Evolutionary conservation across 208 protist species (phyloP).

Genomic region (Trypanosoma scelopori): DNA sequence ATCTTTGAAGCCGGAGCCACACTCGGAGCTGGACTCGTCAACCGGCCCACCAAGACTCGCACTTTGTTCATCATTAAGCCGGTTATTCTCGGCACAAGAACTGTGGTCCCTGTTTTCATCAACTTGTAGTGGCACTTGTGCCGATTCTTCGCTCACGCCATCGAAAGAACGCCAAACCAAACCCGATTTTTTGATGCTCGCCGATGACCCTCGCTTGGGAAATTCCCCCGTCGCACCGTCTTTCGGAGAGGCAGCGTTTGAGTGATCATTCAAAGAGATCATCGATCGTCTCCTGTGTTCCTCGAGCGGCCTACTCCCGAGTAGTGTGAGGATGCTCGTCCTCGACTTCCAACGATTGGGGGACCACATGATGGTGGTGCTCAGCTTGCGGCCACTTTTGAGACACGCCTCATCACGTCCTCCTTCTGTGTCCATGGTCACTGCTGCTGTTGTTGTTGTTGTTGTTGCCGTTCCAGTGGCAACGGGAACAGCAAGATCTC

Average conservation of each 20-base stretch:
- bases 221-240: neutral
- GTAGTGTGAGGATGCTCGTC: slow-evolving; percentile 6
- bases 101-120: no score
- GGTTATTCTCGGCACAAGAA: no score
- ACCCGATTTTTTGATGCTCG: neutral
- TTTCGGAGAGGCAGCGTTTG: no score
- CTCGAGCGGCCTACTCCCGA: neutral
- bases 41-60: no score
- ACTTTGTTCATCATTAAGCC: no score
- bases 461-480: no score
- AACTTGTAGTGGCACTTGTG: no score
- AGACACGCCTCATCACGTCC: neutral
- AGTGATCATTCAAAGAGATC: neutral
- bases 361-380: slow-evolving; percentile 5
- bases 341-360: slow-evolving; percentile 10
- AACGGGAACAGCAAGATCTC: neutral
- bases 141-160: no score
- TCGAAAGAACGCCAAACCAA: no score
- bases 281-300: neutral
- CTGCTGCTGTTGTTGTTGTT: neutral
- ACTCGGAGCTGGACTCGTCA: no score
- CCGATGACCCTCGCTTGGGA: neutral
- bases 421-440: neutral
- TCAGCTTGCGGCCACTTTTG: neutral
- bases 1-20: neutral